Percentiles rank a stretch among this genome's conserved stretches.
Conservation (phyloP, 192 early-diverging fungal genomes). For the Coemansia sp. region DNA sequence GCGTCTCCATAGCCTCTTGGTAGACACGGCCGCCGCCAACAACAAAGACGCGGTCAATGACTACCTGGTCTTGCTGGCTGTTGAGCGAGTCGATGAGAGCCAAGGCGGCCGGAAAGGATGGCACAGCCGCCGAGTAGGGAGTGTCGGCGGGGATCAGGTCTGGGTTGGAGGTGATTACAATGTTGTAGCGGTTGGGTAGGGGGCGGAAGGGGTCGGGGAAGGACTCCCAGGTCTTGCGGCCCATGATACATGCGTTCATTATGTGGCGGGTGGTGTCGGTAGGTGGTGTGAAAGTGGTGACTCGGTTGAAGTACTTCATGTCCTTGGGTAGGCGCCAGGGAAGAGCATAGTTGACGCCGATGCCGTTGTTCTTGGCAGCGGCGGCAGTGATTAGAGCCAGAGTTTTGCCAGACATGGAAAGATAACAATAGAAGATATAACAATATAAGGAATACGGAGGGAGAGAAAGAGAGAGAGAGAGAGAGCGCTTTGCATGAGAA, state of each 20-base stretch:
- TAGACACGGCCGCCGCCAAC: constrained; percentile 85
- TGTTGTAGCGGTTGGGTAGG: constrained; percentile 76
- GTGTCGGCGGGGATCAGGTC: constrained; percentile 50
- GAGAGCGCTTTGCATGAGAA: neutral
- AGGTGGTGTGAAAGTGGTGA: constrained; percentile 56
- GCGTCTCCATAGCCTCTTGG: constrained; percentile 63
- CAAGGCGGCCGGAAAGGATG: constrained; percentile 45
- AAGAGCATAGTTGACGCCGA: constrained; percentile 69
- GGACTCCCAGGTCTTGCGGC: constrained; percentile 90
- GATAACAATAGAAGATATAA: constrained; percentile 4
- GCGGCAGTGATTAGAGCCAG: constrained; percentile 75
- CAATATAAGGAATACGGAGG: neutral
- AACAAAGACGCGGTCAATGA: constrained; percentile 65
- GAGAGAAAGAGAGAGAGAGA: neutral
- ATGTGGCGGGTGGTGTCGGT: neutral
- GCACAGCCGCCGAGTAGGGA: constrained; percentile 18
- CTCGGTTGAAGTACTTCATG: constrained; percentile 77
- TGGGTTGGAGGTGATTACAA: constrained; percentile 76
- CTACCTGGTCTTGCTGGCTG: neutral
- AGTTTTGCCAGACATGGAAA: constrained; percentile 14
- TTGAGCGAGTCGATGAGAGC: constrained; percentile 51
- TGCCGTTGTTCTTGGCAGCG: constrained; percentile 75
- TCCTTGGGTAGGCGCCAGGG: constrained; percentile 91
- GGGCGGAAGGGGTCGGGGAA: constrained; percentile 85
- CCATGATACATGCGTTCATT: constrained; percentile 92